These are phyloP conservation scores for Cutaneotrichosporon spelunceum DNA, from an alignment of 1,284 basidiomycete genomes.

Conservation along the genomic window DNA sequence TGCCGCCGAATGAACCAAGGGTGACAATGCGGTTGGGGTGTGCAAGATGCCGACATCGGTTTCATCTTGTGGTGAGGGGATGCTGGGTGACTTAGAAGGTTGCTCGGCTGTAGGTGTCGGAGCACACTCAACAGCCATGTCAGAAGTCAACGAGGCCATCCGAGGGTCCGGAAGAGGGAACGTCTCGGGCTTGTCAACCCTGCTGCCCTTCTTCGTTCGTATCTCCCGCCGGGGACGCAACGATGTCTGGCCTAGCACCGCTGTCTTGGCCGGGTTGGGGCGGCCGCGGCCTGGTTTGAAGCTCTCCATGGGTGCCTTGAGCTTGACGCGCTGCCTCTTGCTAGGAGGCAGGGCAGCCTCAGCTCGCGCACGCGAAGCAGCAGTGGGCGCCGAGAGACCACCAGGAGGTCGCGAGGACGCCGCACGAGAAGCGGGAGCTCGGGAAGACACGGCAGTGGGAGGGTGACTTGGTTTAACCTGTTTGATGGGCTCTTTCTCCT, in stretches of 20 bases:
- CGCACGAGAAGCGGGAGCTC: not conserved
- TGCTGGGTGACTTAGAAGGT: constrained; percentile 1
- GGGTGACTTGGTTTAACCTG: not conserved
- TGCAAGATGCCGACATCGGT: not conserved
- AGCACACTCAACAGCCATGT: not conserved
- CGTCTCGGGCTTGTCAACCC: constrained; percentile 6
- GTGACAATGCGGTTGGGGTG: constrained; percentile 6
- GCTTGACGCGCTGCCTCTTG: constrained; percentile 38
- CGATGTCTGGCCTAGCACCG: constrained; percentile 9
- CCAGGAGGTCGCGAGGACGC: constrained; percentile 1
- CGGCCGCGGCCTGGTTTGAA: constrained; percentile 32
- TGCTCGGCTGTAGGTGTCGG: not conserved
- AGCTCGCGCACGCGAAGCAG: constrained; percentile 22
- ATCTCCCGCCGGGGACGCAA: not conserved
- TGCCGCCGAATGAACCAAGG: not conserved
- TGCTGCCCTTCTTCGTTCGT: not conserved
- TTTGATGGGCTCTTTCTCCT: constrained; percentile 5
- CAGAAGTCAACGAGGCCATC: not conserved
- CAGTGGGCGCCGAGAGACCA: constrained; percentile 14
- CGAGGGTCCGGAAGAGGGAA: constrained; percentile 20
- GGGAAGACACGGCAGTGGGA: not conserved
- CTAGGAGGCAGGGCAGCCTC: constrained; percentile 31
- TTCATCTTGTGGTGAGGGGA: not conserved
- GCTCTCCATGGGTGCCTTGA: constrained; percentile 42
- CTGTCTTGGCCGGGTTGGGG: constrained; percentile 18